phyloP scores from a whole-genome alignment of 108 stramenopile genomes.

The Fragilaria radians region DNA sequence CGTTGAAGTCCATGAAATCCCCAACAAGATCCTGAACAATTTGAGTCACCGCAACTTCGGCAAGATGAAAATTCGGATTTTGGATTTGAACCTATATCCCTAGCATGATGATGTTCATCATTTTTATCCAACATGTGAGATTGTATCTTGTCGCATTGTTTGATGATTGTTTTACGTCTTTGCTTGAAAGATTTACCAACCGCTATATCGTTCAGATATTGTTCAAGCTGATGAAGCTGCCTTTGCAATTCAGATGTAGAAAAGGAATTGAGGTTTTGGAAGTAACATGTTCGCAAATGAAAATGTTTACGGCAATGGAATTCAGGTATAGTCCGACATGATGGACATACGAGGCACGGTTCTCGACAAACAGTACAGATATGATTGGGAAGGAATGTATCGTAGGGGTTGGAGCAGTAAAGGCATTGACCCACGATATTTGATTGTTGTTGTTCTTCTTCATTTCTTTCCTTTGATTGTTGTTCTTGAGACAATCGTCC shows the following conservation, averaged over 20 bases:
- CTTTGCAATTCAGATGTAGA: conserved; percentile 27
- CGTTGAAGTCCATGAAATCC: conserved; percentile 73
- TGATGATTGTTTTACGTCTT: conserved; percentile 60
- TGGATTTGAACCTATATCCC: neutral
- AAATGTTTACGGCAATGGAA: conserved; percentile 65
- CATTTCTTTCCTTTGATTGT: neutral
- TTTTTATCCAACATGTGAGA: too few species aligned
- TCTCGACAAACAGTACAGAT: conserved; percentile 87
- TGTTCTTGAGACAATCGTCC: conserved; percentile 34
- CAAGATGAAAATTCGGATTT: conserved; percentile 24
- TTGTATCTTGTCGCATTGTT: conserved; percentile 58
- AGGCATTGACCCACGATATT: conserved; percentile 54
- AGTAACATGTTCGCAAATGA: conserved; percentile 62
- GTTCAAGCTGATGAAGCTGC: conserved; percentile 39
- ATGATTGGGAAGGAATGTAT: conserved; percentile 59
- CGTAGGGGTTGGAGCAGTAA: conserved; percentile 55
- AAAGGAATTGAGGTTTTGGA: conserved; percentile 46
- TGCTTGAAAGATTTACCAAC: conserved; percentile 62
- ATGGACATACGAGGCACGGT: conserved; percentile 52
- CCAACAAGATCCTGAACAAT: conserved; percentile 69
- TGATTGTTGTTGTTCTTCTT: neutral
- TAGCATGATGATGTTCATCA: too few species aligned
- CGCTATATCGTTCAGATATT: conserved; percentile 27
- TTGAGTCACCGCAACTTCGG: conserved; percentile 60
- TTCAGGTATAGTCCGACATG: conserved; percentile 38